Percentiles rank a stretch among this genome's conserved stretches.
Evolutionary conservation across 192 early-diverging fungal genomes (phyloP).

Genomic region (Linnemannia exigua): DNA sequence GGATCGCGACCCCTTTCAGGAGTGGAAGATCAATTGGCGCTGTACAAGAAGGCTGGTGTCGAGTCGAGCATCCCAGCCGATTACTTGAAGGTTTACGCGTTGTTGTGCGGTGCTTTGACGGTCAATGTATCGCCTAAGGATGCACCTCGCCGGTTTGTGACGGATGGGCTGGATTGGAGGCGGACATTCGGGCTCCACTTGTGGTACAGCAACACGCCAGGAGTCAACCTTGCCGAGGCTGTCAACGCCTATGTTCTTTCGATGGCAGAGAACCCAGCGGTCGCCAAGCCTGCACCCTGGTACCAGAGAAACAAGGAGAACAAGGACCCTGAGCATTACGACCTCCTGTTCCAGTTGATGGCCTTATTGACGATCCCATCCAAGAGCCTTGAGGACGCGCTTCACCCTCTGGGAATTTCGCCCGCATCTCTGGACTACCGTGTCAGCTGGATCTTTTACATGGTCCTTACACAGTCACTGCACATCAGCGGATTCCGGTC

Average conservation of each 20-base stretch:
- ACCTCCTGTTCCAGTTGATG: slow-evolving; percentile 85
- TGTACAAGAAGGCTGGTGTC: slow-evolving; percentile 42
- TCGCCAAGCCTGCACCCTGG: slow-evolving; percentile 58
- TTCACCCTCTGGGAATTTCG: slow-evolving; percentile 72
- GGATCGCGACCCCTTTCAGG: slow-evolving; percentile 58
- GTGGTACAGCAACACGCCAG: slow-evolving; percentile 70
- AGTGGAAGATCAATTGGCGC: slow-evolving; percentile 59
- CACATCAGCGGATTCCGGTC: slow-evolving; percentile 10
- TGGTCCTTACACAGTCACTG: slow-evolving; percentile 35
- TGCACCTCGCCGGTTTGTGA: slow-evolving; percentile 35
- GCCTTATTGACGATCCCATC: slow-evolving; percentile 66
- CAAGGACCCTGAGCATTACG: slow-evolving; percentile 36
- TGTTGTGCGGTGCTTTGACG: slow-evolving; percentile 64
- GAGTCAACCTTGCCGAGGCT: slow-evolving; percentile 45
- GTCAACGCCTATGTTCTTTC: slow-evolving; percentile 43
- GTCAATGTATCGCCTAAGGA: slow-evolving; percentile 32
- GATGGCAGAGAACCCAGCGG: slow-evolving; percentile 15
- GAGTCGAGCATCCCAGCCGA: slow-evolving; percentile 53
- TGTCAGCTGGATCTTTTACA: slow-evolving; percentile 76
- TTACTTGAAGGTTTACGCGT: slow-evolving; percentile 65
- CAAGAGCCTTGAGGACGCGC: slow-evolving; percentile 68
- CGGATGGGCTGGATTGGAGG: slow-evolving; percentile 74
- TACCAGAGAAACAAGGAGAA: slow-evolving; percentile 26
- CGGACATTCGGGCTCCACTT: slow-evolving; percentile 71
- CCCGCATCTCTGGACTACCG: slow-evolving; percentile 75